Conservation (phyloP, 192 early-diverging fungal species). For the Lobulomyces angularis region DNA sequence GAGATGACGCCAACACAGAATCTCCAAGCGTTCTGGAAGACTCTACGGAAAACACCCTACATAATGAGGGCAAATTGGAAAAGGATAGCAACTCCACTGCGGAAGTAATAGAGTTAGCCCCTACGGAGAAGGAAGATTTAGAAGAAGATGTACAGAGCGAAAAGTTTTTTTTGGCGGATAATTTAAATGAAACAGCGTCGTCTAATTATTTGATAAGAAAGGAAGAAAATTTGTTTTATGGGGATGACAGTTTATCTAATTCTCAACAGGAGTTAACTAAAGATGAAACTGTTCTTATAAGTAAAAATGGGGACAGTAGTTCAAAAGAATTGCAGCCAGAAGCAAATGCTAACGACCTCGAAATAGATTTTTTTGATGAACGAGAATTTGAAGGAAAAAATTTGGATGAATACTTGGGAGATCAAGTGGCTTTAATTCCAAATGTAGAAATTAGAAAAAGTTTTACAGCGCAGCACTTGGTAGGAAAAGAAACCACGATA, state of each 20-base stretch:
- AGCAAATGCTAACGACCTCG: neutral
- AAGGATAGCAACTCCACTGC: conserved; percentile 3
- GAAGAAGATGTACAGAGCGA: too few species aligned
- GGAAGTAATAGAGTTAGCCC: too few species aligned
- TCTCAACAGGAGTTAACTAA: neutral
- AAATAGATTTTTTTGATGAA: conserved; percentile 3
- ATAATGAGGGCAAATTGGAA: neutral
- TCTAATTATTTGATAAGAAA: too few species aligned
- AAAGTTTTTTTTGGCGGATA: too few species aligned
- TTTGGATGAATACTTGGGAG: conserved; percentile 20
- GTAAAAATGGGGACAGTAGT: conserved; percentile 6
- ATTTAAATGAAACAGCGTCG: too few species aligned
- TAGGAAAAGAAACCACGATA: conserved; percentile 5
- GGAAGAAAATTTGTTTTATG: neutral
- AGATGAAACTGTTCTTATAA: conserved; percentile 6
- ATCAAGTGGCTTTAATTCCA: conserved; percentile 9
- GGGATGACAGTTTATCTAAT: conserved; percentile 3
- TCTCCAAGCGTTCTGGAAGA: neutral
- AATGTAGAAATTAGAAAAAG: conserved; percentile 16
- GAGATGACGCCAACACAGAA: neutral
- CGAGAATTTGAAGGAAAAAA: conserved; percentile 8
- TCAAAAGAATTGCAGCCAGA: neutral
- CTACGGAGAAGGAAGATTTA: too few species aligned
- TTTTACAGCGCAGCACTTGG: conserved; percentile 17
- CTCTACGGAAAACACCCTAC: neutral